Evolutionary conservation across 2,329 filamentous ascomycete genomes (phyloP).

Genomic region (Botryosphaeria dothidea): DNA sequence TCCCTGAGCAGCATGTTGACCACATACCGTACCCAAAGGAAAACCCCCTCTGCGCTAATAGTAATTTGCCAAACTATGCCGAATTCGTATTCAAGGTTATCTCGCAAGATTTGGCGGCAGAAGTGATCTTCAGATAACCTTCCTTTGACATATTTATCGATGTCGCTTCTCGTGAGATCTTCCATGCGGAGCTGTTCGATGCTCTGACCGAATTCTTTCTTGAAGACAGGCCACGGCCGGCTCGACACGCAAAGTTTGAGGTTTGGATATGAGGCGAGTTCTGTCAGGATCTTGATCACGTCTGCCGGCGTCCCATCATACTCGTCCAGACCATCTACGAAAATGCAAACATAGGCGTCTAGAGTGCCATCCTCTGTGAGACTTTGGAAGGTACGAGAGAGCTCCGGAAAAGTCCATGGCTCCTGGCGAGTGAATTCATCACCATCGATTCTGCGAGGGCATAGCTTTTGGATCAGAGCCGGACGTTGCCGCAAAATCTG

Average conservation of each 20-base stretch:
- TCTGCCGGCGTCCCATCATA: conserved; percentile 22
- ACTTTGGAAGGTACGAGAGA: neutral
- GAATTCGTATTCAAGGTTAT: neutral
- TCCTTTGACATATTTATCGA: neutral
- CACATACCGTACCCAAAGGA: conserved; percentile 14
- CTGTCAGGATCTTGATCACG: neutral
- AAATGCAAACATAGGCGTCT: conserved; percentile 18
- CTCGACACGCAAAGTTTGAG: conserved; percentile 25
- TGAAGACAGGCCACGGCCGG: conserved; percentile 22
- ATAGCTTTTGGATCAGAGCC: neutral
- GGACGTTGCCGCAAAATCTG: conserved; percentile 20
- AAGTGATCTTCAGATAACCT: neutral
- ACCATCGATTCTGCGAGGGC: neutral
- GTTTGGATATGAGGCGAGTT: neutral
- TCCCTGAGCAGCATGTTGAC: neutral
- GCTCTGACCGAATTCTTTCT: conserved; percentile 15
- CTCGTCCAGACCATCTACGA: conserved; percentile 28
- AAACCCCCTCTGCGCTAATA: neutral
- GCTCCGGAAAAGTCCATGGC: neutral
- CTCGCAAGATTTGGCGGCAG: neutral
- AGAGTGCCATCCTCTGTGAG: neutral
- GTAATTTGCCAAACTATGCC: neutral
- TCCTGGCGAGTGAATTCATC: neutral
- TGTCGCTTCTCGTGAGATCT: neutral
- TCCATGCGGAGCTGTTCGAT: neutral